Conservation (phyloP, 2,329 filamentous ascomycete genomes). For the Colletotrichum euphorbiae region DNA sequence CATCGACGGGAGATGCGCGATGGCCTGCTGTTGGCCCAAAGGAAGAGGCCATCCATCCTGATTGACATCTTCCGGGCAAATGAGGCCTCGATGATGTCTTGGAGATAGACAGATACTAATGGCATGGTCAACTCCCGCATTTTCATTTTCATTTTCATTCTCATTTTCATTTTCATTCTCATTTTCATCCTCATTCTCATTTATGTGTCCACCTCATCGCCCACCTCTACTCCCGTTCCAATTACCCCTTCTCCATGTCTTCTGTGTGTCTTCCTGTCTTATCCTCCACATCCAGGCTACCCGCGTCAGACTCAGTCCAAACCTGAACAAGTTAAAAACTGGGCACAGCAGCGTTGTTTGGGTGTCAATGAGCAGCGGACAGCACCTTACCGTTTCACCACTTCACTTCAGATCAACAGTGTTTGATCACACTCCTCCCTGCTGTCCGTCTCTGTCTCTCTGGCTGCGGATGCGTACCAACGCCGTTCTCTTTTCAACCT, state of each 20-base stretch:
- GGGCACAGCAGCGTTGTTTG: slow-evolving; percentile 34
- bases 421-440: slow-evolving; percentile 27
- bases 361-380: slow-evolving; percentile 34
- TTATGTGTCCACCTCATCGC: no score
- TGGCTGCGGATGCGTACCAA: background rate
- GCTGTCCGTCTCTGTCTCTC: background rate
- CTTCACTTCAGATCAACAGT: slow-evolving; percentile 17
- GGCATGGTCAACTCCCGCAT: background rate
- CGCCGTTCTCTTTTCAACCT: background rate
- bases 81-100: background rate
- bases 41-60: background rate
- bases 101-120: background rate
- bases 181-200: no score
- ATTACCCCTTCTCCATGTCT: background rate
- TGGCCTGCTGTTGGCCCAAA: slow-evolving; percentile 16
- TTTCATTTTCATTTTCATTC: no score
- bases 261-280: background rate
- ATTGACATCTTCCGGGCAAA: slow-evolving; percentile 16
- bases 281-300: background rate
- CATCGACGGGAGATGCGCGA: slow-evolving; percentile 1
- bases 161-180: no score
- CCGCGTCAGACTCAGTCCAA: slow-evolving; percentile 1
- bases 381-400: slow-evolving; percentile 32
- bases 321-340: background rate
- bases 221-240: background rate